A percentile compares a stretch with the other conserved stretches of the same genome.
Evolutionary conservation across 2,329 filamentous ascomycete genomes (phyloP).

Genomic region (Fonsecaea monophora): DNA sequence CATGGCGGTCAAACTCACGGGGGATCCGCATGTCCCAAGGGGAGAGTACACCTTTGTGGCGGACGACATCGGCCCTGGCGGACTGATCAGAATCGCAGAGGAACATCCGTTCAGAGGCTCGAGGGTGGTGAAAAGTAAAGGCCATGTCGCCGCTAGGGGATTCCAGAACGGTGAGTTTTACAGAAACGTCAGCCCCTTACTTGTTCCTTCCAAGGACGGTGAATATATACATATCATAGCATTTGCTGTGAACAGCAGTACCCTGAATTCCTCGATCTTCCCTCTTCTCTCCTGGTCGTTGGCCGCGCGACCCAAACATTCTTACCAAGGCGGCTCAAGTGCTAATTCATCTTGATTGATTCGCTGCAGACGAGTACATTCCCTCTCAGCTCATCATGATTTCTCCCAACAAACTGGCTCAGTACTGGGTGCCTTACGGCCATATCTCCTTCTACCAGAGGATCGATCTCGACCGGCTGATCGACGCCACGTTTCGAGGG

Average conservation of each 20-base stretch:
- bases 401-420: conserved; percentile 76
- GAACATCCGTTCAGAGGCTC: conserved; percentile 76
- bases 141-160: conserved; percentile 77
- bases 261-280: no score
- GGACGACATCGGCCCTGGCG: conserved; percentile 73
- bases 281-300: no score
- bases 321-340: conserved; percentile 2
- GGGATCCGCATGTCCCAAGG: conserved; percentile 86
- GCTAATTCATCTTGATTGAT: not conserved
- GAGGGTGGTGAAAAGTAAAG: conserved; percentile 73
- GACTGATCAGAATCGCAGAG: conserved; percentile 68
- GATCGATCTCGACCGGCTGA: conserved; percentile 50
- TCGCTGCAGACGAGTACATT: conserved; percentile 72
- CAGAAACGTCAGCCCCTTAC: not conserved
- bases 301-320: no score
- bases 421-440: conserved; percentile 73
- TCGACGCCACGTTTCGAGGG: conserved; percentile 39
- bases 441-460: conserved; percentile 55
- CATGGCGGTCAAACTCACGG: conserved; percentile 88
- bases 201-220: not conserved
- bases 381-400: conserved; percentile 78
- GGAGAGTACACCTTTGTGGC: conserved; percentile 84
- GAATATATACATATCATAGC: not conserved
- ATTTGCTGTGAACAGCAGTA: no score
- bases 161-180: conserved; percentile 71